Evolutionary conservation across 495 filamentous ascomycete species (phyloP).

Genomic region (Penicillium lividum): DNA sequence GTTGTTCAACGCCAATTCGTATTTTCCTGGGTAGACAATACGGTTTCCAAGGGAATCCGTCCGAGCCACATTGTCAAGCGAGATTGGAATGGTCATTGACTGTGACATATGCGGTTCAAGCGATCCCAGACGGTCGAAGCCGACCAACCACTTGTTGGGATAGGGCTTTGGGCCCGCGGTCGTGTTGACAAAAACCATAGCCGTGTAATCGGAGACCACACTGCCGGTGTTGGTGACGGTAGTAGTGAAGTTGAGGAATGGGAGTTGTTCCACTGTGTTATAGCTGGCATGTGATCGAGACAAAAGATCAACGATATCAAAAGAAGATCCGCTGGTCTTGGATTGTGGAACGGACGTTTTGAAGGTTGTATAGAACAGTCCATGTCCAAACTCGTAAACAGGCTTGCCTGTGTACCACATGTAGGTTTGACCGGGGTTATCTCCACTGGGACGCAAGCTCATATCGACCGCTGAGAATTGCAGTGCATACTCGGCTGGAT

Average conservation of each 20-base stretch:
- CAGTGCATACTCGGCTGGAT: constrained; percentile 54
- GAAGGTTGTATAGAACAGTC: constrained; percentile 55
- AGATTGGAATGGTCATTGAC: constrained; percentile 49
- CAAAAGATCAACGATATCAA: constrained; percentile 33
- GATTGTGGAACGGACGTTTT: constrained; percentile 29
- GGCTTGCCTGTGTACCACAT: constrained; percentile 60
- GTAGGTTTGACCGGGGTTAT: constrained; percentile 57
- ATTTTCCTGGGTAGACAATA: constrained; percentile 65
- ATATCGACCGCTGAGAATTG: constrained; percentile 59
- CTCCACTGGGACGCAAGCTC: constrained; percentile 49
- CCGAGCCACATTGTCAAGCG: constrained; percentile 58
- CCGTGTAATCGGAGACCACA: constrained; percentile 58
- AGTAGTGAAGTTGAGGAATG: constrained; percentile 49
- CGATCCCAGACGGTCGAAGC: constrained; percentile 54
- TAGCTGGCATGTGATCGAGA: constrained; percentile 26
- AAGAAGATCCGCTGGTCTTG: constrained; percentile 9
- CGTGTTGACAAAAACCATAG: constrained; percentile 56
- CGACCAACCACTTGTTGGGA: constrained; percentile 64
- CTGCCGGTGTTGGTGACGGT: constrained; percentile 55
- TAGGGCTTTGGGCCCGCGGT: constrained; percentile 59
- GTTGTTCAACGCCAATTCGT: constrained; percentile 59
- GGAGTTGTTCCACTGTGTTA: constrained; percentile 34
- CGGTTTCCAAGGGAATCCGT: constrained; percentile 59
- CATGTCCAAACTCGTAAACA: constrained; percentile 57
- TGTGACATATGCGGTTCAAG: constrained; percentile 41